phyloP scores from a whole-genome alignment of 768 basidiomycete species.

The Favolaschia claudopus region DNA sequence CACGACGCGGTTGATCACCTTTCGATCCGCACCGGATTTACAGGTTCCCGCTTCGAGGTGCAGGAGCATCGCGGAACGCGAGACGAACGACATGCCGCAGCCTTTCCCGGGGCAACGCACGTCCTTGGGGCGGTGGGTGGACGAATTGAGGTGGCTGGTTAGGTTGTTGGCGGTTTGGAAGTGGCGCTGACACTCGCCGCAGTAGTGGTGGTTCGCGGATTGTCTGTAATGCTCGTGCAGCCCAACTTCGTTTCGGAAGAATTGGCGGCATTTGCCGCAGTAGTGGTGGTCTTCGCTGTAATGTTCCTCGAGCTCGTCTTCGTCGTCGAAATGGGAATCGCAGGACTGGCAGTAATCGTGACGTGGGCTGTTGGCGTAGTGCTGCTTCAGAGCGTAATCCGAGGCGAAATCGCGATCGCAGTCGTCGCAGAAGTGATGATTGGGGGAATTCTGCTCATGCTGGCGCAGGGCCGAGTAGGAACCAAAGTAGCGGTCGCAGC shows the following conservation, averaged over 20 bases:
- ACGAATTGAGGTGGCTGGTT: conserved; percentile 58
- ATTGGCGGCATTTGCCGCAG: conserved; percentile 49
- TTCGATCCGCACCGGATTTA: conserved; percentile 51
- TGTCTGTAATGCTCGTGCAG: conserved; percentile 60
- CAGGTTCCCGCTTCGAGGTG: conserved; percentile 73
- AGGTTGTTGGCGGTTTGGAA: conserved; percentile 54
- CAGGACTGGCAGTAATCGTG: conserved; percentile 66
- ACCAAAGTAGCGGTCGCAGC: conserved; percentile 48
- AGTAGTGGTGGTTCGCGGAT: conserved; percentile 50
- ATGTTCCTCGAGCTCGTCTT: conserved; percentile 48
- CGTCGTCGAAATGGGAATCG: conserved; percentile 47
- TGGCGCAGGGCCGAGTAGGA: conserved; percentile 36
- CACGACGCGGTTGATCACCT: conserved; percentile 51
- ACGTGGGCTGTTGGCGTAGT: conserved; percentile 56
- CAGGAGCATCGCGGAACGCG: conserved; percentile 59
- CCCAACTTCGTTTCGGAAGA: conserved; percentile 49
- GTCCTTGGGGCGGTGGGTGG: conserved; percentile 51
- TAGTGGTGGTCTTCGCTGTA: conserved; percentile 47
- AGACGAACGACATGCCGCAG: conserved; percentile 59
- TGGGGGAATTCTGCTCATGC: conserved; percentile 43
- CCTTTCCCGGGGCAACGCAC: conserved; percentile 45
- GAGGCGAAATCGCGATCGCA: conserved; percentile 57
- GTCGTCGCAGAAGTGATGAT: conserved; percentile 53
- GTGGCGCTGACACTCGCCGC: conserved; percentile 48
- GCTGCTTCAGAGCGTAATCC: conserved; percentile 48